Percentiles rank a stretch among this genome's conserved stretches.
Conservation (phyloP, 1,139 yeast genomes). For the Nakaseomyces sp. region DNA sequence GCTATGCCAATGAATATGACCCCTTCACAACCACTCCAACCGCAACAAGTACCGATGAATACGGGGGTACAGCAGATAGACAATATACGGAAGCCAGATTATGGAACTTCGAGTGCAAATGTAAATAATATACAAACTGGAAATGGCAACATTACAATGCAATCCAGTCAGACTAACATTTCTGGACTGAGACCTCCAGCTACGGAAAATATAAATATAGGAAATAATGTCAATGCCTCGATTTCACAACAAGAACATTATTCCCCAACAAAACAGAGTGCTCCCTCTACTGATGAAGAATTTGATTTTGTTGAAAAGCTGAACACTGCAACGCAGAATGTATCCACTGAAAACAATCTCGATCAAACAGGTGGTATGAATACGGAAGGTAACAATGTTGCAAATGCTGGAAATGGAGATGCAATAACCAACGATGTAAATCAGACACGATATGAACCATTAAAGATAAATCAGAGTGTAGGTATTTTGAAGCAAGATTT, state of each 20-base stretch:
- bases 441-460: background rate
- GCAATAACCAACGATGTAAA: background rate
- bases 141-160: too few relatives aligned
- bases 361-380: background rate
- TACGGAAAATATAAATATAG: too few relatives aligned
- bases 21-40: background rate
- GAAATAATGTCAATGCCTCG: too few relatives aligned
- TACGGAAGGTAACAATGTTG: background rate
- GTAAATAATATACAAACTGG: too few relatives aligned
- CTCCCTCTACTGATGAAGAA: background rate
- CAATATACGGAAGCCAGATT: background rate
- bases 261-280: background rate
- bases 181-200: too few relatives aligned
- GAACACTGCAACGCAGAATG: background rate
- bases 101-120: background rate
- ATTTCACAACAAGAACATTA: background rate
- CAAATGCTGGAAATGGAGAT: background rate
- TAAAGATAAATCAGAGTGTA: background rate
- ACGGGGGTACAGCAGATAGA: too few relatives aligned
- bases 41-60: background rate
- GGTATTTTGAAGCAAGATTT: constrained; percentile 23
- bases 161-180: too few relatives aligned
- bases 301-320: background rate
- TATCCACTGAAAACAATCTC: background rate
- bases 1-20: background rate